A percentile compares a stretch with the other conserved stretches of the same genome.
phyloP scores from a whole-genome alignment of 768 basidiomycete genomes.

The Termitomyces sp. region DNA sequence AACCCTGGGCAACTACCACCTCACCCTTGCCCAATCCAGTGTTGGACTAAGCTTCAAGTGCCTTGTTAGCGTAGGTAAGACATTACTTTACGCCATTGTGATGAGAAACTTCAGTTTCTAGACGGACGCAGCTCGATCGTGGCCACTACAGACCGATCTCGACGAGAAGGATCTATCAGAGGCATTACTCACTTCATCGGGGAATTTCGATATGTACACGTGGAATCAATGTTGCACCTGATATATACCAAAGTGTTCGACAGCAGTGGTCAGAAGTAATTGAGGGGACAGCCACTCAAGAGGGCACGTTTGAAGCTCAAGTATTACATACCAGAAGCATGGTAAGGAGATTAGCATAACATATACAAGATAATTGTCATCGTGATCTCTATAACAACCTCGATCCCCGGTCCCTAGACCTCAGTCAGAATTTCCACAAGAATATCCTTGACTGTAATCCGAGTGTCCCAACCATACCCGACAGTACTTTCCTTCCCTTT shows the following conservation, averaged over 20 bases:
- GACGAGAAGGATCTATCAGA: not conserved
- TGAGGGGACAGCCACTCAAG: too few species aligned
- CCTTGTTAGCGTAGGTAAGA: not conserved
- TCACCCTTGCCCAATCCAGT: too few species aligned
- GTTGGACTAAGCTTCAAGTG: not conserved
- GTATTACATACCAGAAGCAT: not conserved
- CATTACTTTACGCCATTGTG: not conserved
- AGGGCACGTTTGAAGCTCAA: too few species aligned
- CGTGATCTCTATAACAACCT: not conserved
- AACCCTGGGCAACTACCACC: too few species aligned
- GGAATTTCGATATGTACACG: not conserved
- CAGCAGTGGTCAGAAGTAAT: not conserved
- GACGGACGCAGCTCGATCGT: not conserved
- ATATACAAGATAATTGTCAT: not conserved
- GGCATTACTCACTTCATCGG: not conserved
- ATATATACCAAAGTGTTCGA: not conserved
- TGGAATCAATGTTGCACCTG: too few species aligned
- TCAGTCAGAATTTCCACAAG: constrained; percentile 53
- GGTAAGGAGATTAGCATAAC: too few species aligned
- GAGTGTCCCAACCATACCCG: constrained; percentile 16
- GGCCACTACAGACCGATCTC: not conserved
- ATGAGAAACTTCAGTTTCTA: not conserved
- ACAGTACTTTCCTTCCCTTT: not conserved
- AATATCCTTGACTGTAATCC: constrained; percentile 59
- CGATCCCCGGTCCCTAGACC: constrained; percentile 23